phyloP scores from a whole-genome alignment of 441 rosid species.

The Pelargonium citronellum region DNA sequence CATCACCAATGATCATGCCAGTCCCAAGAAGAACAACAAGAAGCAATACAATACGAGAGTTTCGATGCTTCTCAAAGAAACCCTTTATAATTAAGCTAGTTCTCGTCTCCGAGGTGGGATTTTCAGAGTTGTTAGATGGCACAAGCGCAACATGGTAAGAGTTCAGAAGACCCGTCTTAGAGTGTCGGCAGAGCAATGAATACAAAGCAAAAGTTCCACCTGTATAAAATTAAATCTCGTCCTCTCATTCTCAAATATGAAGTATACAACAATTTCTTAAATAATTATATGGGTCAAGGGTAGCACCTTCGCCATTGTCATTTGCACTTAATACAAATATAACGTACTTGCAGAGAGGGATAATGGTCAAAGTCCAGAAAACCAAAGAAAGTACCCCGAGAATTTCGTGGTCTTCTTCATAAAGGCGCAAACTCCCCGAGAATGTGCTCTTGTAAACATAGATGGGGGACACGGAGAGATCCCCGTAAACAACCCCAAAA shows the following conservation, averaged over 20 bases:
- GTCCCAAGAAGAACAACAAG: conserved; percentile 90
- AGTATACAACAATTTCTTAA: not conserved
- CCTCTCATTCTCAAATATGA: not conserved
- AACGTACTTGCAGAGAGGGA: conserved; percentile 85
- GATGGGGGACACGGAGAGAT: conserved; percentile 83
- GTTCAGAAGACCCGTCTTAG: conserved; percentile 80
- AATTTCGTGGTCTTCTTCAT: conserved; percentile 73
- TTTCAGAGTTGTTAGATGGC: conserved; percentile 67
- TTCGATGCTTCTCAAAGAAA: conserved; percentile 68
- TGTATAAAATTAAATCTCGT: conserved; percentile 19
- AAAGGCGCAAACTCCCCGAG: conserved; percentile 79
- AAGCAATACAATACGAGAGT: conserved; percentile 75
- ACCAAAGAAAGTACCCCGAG: conserved; percentile 83
- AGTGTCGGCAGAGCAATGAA: conserved; percentile 82
- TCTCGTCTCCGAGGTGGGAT: conserved; percentile 42
- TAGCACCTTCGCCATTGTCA: conserved; percentile 87
- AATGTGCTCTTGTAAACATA: conserved; percentile 91
- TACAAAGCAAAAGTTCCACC: conserved; percentile 97
- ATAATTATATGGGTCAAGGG: not conserved
- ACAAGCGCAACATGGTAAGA: conserved; percentile 81
- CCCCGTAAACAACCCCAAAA: conserved; percentile 94
- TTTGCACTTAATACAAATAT: conserved; percentile 85
- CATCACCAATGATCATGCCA: conserved; percentile 99
- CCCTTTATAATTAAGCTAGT: conserved; percentile 51
- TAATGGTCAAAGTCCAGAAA: conserved; percentile 89